Percentiles rank a stretch among this genome's conserved stretches.
phyloP scores from a whole-genome alignment of 306 rosid genomes.

The Herpetospermum pedunculosum region DNA sequence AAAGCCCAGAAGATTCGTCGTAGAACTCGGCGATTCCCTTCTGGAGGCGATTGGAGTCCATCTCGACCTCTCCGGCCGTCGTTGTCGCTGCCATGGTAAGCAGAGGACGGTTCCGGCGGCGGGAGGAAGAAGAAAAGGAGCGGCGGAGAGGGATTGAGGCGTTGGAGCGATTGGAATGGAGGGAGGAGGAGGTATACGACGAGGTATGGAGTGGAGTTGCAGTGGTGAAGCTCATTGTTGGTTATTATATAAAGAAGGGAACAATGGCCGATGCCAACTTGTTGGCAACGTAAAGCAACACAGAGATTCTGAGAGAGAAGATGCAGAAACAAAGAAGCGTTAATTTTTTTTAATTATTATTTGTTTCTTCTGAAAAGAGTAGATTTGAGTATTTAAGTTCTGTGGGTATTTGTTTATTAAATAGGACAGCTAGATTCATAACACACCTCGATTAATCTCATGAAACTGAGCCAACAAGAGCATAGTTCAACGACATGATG shows the following conservation, averaged over 20 bases:
- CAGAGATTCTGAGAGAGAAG: background rate
- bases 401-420: too few relatives aligned
- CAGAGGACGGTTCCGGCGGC: background rate
- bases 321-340: background rate
- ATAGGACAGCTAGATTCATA: too few relatives aligned
- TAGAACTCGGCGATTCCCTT: conserved; percentile 79
- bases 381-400: background rate
- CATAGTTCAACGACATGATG: too few relatives aligned
- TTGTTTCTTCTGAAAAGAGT: too few relatives aligned
- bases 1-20: conserved; percentile 66
- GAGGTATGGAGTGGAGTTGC: background rate
- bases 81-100: background rate
- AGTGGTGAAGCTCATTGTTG: background rate
- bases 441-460: too few relatives aligned
- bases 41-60: conserved; percentile 19
- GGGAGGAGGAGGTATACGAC: background rate
- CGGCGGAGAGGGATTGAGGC: background rate
- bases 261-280: background rate
- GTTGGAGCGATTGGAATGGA: background rate
- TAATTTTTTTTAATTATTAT: too few relatives aligned
- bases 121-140: background rate
- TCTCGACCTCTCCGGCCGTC: background rate
- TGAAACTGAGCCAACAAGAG: too few relatives aligned
- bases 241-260: background rate
- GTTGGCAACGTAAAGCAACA: background rate